A percentile compares a stretch with the other conserved stretches of the same genome.
These are phyloP conservation scores for Balansia obtecta DNA, from an alignment of 2,329 filamentous ascomycete genomes.

Conservation along the genomic window DNA sequence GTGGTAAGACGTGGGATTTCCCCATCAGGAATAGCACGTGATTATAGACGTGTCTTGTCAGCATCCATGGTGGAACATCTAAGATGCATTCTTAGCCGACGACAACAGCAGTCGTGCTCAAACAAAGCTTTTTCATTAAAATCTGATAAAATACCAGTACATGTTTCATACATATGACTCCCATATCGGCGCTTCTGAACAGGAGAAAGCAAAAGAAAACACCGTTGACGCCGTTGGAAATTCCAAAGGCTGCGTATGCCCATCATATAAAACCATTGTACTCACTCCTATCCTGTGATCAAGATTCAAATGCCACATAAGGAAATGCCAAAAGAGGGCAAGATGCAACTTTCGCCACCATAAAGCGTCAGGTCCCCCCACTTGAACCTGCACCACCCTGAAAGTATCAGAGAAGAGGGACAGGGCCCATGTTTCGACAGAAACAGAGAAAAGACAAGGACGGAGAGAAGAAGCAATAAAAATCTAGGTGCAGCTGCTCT, in stretches of 20 bases:
- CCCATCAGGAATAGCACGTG: not conserved
- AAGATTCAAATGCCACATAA: not conserved
- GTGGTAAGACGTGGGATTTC: not conserved
- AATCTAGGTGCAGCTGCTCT: slow-evolving; percentile 36
- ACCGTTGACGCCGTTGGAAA: slow-evolving; percentile 1
- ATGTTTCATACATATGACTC: slow-evolving; percentile 2
- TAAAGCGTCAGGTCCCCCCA: slow-evolving; percentile 3
- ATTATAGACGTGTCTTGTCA: not conserved
- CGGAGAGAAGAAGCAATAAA: not conserved
- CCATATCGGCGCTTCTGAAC: not conserved
- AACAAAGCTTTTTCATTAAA: not conserved
- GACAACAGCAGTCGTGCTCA: not conserved
- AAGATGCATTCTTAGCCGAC: too few relatives aligned
- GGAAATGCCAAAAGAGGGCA: not conserved
- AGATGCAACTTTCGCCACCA: not conserved
- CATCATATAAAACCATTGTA: not conserved
- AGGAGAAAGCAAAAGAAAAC: slow-evolving; percentile 1
- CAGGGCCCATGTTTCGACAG: not conserved
- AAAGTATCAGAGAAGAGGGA: too few relatives aligned
- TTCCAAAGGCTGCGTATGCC: not conserved
- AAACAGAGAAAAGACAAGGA: not conserved
- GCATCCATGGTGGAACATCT: too few relatives aligned
- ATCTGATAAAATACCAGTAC: not conserved
- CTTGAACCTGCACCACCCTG: not conserved
- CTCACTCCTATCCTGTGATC: not conserved